Percentiles rank a stretch among this genome's conserved stretches.
phyloP scores from a whole-genome alignment of 2,329 filamentous ascomycete genomes.

The Trichophaea hybrida region DNA sequence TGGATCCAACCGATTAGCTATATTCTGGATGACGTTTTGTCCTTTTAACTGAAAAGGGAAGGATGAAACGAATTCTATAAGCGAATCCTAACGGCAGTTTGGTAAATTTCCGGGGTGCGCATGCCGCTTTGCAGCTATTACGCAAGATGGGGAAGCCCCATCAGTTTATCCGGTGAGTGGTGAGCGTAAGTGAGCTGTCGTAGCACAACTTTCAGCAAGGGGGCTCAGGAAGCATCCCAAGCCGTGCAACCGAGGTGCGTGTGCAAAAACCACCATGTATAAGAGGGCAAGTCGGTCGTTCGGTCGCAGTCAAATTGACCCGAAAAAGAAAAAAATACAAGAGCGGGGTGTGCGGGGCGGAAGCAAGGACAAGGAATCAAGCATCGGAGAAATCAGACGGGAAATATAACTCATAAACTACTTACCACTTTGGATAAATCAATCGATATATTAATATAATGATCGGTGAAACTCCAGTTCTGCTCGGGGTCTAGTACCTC shows the following conservation, averaged over 20 bases:
- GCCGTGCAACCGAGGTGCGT: conserved; percentile 10
- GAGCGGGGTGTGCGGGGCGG: background rate
- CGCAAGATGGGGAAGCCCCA: background rate
- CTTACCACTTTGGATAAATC: conserved; percentile 71
- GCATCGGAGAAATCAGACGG: conserved; percentile 3
- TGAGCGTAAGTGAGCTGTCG: background rate
- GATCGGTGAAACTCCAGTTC: conserved; percentile 86
- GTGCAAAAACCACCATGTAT: background rate
- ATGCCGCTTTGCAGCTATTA: background rate
- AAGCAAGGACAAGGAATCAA: conserved; percentile 3
- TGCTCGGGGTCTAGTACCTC: conserved; percentile 96
- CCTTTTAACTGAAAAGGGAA: background rate
- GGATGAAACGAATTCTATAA: background rate
- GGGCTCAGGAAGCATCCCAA: background rate
- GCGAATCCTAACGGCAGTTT: conserved; percentile 1
- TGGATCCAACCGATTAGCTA: conserved; percentile 11
- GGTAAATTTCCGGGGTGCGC: background rate
- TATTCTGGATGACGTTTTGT: conserved; percentile 1
- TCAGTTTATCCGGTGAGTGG: background rate
- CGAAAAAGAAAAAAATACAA: background rate
- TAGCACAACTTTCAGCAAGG: background rate
- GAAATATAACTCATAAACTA: conserved; percentile 7
- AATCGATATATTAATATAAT: conserved; percentile 90
- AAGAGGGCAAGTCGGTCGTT: background rate
- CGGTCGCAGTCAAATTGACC: background rate